A percentile compares a stretch with the other conserved stretches of the same genome.
Conservation (phyloP, 129 eudicot species). For the Rutidosis leptorrhynchoides region DNA sequence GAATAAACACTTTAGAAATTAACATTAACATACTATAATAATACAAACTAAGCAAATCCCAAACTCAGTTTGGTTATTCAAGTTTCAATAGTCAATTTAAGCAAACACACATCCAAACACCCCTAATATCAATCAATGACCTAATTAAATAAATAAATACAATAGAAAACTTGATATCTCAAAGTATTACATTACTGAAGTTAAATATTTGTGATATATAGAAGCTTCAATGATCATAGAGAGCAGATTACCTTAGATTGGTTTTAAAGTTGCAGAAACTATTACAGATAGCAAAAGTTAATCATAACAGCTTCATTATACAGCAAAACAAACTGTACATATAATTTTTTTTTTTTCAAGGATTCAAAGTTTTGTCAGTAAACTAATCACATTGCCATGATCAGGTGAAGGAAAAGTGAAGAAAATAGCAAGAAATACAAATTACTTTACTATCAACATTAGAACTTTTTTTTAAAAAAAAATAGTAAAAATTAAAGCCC, state of each 20-base stretch:
- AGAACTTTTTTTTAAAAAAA: too few species aligned
- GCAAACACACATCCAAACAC: too few species aligned
- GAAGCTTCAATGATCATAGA: not conserved
- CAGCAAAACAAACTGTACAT: not conserved
- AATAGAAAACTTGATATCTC: not conserved
- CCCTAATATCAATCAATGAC: not conserved
- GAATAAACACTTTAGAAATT: not conserved
- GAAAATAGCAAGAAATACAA: not conserved
- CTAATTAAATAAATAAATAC: not conserved
- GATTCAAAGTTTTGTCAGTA: not conserved
- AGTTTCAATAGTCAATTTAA: too few species aligned
- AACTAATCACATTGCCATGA: constrained; percentile 23
- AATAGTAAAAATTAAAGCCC: not conserved
- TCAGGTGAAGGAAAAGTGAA: not conserved
- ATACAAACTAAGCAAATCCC: too few species aligned
- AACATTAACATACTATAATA: too few species aligned
- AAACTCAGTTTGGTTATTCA: too few species aligned
- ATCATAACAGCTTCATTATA: constrained; percentile 9
- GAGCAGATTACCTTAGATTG: constrained; percentile 18
- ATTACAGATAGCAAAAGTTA: not conserved
- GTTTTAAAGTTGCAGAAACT: constrained; percentile 2
- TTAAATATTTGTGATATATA: not conserved
- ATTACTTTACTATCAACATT: too few species aligned
- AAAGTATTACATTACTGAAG: too few species aligned
- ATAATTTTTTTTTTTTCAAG: too few species aligned